Base-by-base conservation (phyloP, 495 filamentous ascomycete genomes). In the Penicillium daleae region DNA sequence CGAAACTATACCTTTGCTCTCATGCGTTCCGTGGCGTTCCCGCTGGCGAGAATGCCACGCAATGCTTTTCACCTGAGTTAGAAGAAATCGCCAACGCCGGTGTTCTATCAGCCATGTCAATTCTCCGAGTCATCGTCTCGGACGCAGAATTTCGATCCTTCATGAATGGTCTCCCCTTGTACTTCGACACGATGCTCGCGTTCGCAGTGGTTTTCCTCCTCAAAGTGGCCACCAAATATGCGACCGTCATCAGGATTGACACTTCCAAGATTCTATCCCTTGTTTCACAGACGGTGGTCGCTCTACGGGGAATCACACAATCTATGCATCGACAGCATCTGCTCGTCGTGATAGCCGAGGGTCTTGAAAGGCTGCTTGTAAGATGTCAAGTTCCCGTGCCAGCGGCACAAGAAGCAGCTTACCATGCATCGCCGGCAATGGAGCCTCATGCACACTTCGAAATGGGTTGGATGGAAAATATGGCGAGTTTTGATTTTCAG, bases 151-250 rank as follows among this genome's bases (percentile, higher is more conserved):
- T 75, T n/a, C 62, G 64, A 56, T 72, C 73, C 0, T 70, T 70
- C 32, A 44, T 75, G 48, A 72, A 75, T 33, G 73, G 74, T 0
- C 59, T 77, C 8, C 75, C 75, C 1, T 35, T 73, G 6, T 77
- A 76, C 26, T 74, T 76, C 31, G 63, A 73, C 57, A 77, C 67
- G 0, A 77, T 78, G 75, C 57, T 74, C 27, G 76, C 76, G 9
- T 78, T 78, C 58, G 71, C 73, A 8, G 68, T 74, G 1, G 61
- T 77, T 1, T 78, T 78, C 51, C 60, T 77, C 1, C 62, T 77
- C 31, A 76, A 72, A 55, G 72, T 75, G 22, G 70, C 75, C 0
- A 75, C 73, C 1, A 70, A 69, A 29, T 66, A 67, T 46, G 67
- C 62, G 7, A 51, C 48, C 5, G 61, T 61, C 21, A 67, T 72